phyloP scores from a whole-genome alignment of 176 grass and related monocot species.

The Carex kokanica region DNA sequence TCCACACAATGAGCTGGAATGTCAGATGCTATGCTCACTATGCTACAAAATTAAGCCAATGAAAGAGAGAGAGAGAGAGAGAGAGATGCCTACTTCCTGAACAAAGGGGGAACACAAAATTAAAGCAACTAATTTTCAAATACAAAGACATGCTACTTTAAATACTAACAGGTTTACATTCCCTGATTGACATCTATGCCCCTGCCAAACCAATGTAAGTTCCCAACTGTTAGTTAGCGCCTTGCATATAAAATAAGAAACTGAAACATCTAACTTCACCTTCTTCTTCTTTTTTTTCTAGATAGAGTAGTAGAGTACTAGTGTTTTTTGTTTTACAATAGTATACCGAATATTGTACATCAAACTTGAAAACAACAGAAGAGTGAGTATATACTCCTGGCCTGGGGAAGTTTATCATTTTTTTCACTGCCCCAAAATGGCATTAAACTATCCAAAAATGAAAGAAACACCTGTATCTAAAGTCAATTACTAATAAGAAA shows the following conservation, averaged over 20 bases:
- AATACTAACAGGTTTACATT: background rate
- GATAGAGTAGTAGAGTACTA: background rate
- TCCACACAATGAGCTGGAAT: background rate
- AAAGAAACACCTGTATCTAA: background rate
- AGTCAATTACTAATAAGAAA: background rate
- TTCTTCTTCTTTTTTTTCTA: background rate
- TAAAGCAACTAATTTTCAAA: background rate
- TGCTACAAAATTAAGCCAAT: background rate
- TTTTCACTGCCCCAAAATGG: background rate
- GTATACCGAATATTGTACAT: background rate
- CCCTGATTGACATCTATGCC: constrained; percentile 2
- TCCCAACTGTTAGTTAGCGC: background rate
- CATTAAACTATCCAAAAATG: background rate
- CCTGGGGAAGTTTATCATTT: background rate
- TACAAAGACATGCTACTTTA: background rate
- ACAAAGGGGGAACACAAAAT: background rate
- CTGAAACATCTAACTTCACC: background rate
- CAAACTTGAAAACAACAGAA: background rate
- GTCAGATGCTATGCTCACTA: background rate
- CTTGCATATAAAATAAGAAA: background rate
- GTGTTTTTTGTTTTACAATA: background rate
- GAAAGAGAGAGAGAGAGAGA: background rate
- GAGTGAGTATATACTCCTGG: too few relatives aligned
- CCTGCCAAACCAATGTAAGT: background rate
- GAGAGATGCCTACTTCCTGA: background rate